Evolutionary conservation across 129 eudicot genomes (phyloP).

Genomic region (Logfia minima): DNA sequence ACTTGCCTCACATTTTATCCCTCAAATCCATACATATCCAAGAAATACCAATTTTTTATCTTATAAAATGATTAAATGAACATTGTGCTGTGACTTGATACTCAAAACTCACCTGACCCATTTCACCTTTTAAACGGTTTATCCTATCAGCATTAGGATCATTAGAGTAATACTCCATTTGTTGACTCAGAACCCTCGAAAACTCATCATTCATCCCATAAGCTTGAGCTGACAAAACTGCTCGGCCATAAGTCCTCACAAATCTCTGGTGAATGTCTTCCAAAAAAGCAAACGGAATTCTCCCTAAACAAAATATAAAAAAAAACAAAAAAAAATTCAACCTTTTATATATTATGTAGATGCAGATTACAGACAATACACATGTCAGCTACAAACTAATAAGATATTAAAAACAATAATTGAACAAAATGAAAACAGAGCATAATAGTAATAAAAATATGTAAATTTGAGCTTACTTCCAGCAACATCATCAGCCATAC

Average conservation of each 20-base stretch:
- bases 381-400: neutral
- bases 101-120: slow-evolving; percentile 76
- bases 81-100: neutral
- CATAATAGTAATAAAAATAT: neutral
- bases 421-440: neutral
- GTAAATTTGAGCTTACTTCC: slow-evolving; percentile 55
- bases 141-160: slow-evolving; percentile 97
- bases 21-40: too few relatives aligned
- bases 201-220: slow-evolving; percentile 98
- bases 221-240: slow-evolving; percentile 85
- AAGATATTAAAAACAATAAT: neutral
- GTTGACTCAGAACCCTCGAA: slow-evolving; percentile 90
- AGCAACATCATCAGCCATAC: slow-evolving; percentile 91
- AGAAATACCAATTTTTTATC: too few relatives aligned
- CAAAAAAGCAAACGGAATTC: slow-evolving; percentile 94
- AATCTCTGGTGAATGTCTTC: slow-evolving; percentile 95
- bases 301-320: slow-evolving; percentile 39
- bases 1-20: too few relatives aligned
- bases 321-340: neutral
- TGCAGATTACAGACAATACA: neutral
- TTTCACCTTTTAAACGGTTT: slow-evolving; percentile 89
- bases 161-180: slow-evolving; percentile 87
- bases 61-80: neutral
- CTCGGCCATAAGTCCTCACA: slow-evolving; percentile 92
- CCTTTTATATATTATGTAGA: neutral